Evolutionary conservation across 2,329 filamentous ascomycete species (phyloP), one percentile per base, ranked within the genome.

Genomic region (Trichocomaceae sp.): DNA sequence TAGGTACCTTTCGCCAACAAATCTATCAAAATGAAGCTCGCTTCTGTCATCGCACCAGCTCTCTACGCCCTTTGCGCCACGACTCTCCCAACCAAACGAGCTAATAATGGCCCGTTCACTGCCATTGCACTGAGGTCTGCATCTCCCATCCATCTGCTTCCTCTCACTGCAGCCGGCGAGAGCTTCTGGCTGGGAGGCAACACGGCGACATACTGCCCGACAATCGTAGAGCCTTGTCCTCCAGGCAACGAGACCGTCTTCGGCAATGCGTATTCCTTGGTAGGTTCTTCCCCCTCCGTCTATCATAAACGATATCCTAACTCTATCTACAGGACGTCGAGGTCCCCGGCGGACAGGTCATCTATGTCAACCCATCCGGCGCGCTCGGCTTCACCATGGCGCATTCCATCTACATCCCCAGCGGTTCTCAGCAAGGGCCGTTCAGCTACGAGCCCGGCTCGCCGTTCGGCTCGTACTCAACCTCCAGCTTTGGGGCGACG

Each of bases 261-360:
- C 47, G 63, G 68, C 35, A 69, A 73, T 29, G 68, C 71, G 15
- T 61, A 58, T 46, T 61, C 63, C 46, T 61, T 73, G 59, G 70
- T 73, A 66, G 37, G 58, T 57, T 39, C n/a, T 20, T n/a, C 19
- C 3, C 57, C 2, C 9, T 12, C 29, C 2, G 23, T 47, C 20
- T 19, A 47, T 41, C 19, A 20, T 74, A 70, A 26, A 26, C 23
- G n/a, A n/a, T n/a, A n/a, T n/a, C n/a, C 5, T 44, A 55, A 22
- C 35, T 26, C 47, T 57, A n/a, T 23, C 13, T 4, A 37, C 17
- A 80, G 63, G 68, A 72, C 33, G 77, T 81, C 31, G 64, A 75
- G 29, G 83, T 85, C 4, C 83, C 83, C 5, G 83, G 83, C 26
- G 84, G 84, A 23, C 83, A 87, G 62, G 69, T 75, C 55, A 75